Base-by-base conservation (phyloP, 306 rosid species). In the Vicia sativa region DNA sequence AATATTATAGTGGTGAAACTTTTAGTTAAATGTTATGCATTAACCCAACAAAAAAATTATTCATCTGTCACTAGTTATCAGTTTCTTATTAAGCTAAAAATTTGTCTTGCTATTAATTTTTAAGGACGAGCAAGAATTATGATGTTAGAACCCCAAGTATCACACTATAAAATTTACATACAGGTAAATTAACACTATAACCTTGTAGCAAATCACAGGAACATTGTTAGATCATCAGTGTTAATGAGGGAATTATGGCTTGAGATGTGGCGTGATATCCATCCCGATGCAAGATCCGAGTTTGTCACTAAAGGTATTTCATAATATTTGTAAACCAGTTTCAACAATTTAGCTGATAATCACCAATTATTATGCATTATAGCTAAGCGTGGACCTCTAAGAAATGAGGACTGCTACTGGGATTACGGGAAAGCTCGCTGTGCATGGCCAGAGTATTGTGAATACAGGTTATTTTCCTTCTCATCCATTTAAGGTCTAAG, bases 391-490 rank as follows among this genome's bases (percentile, higher is more conserved):
- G 99, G 99, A 58, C 99, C 99, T 71, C 60, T 93, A 78, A 90
- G 99, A 79, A 75, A 90, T 18, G 99, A 88, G 9, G 96, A 93
- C 76, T 93, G 99, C 85, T 93, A 86, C 69, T 93, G 99, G 99
- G 99, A 93, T 87, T 93, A 93, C 76, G 99, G 95, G 52, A 93
- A 90, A 79, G 99, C 99, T 74, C 96, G 99, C 43, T 93, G 99
- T 85, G 91, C 97, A 35, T 93, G 91, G 97, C 60, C 96, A 2
- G 97, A 90, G 19, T 83, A 93, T 78, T 93, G 99, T 80, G 99
- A 90, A 88, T 93, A 93, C 71, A 90, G 99, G 99, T 93, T 56
- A 38, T 67, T 72, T 74, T 60, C 23, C 76, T 59, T 45, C 72
- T 74, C 44, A 26, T 3, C 11, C 9, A 52, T 53, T 15, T 61